Evolutionary conservation across 192 early-diverging fungal species (phyloP), one percentile per base, ranked within the genome.

Genomic region (Backusella westeae): DNA sequence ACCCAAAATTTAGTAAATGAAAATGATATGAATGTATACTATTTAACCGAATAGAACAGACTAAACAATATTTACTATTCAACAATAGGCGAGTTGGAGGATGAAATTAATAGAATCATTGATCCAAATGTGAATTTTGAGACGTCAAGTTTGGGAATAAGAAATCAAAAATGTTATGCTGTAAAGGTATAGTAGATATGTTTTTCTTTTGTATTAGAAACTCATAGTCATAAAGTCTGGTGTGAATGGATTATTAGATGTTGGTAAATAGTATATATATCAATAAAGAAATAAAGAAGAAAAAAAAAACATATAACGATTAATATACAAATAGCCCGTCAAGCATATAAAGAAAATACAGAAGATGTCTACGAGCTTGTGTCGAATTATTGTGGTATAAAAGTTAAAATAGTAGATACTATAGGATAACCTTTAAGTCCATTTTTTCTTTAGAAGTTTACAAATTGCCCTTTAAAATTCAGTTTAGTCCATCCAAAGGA

Each of bases 151-250:
- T 78, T 94, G 21, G 92, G 90, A 38, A 77, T 94, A 39, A 85
- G 91, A 42, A 94, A 95, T 75, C 96, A 96, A 81, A 86, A 94
- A 34, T 95, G 94, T 73, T 94, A 95, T 78, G 94, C 94, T 5
- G 90, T 96, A 41, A 95, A 93, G 83, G 84, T 84, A 71, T 21
- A n/a, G 14, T 63, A 63, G 9, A 21, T n/a, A 39, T 1, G 9
- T 39, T 29, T 0, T 0, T 8, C 19, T 38, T 38, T 21, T 1
- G 35, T 17, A 41, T 39, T 49, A 39, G 2, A 49, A 66, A 42
- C 41, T 19, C 34, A 15, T 26, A 66, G 32, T 26, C 7, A 70
- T 36, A 56, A 65, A 90, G 88, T 87, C 92, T 26, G 93, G 94
- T 4, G 87, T 92, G 15, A 95, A 93, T 77, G 92, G 94, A 1